Percentiles rank a stretch among this genome's conserved stretches.
phyloP scores from a whole-genome alignment of 352 stramenopile species.

The Globisporangium recalcitrans region DNA sequence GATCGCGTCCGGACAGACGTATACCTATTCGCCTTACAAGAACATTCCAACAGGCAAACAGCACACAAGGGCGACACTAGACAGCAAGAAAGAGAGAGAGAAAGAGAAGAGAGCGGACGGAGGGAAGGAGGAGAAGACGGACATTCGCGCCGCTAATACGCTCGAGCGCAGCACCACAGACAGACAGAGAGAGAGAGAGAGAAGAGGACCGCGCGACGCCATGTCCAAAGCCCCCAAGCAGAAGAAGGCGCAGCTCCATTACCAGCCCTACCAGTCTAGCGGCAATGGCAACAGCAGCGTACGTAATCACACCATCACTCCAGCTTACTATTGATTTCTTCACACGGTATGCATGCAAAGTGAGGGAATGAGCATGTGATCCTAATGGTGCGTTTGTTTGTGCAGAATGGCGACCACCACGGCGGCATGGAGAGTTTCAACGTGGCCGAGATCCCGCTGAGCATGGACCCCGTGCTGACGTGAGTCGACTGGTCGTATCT shows the following conservation, averaged over 20 bases:
- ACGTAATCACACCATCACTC: conserved; percentile 19
- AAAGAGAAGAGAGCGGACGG: background rate
- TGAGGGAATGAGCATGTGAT: background rate
- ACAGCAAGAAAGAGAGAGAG: background rate
- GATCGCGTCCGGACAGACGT: background rate
- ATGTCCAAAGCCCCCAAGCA: conserved; percentile 82
- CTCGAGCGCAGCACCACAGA: background rate
- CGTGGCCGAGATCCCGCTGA: conserved; percentile 43
- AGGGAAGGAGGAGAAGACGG: background rate
- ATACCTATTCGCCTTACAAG: background rate
- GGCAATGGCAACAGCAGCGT: conserved; percentile 7
- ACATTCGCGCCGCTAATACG: background rate
- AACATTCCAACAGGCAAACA: background rate
- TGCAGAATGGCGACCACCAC: conserved; percentile 24
- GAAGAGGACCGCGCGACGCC: background rate
- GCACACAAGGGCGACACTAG: background rate
- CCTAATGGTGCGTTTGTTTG: background rate
- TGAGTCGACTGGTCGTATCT: conserved; percentile 28
- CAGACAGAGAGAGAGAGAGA: background rate
- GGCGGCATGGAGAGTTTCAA: conserved; percentile 35
- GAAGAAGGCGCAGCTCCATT: conserved; percentile 69
- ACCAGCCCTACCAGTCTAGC: conserved; percentile 70
- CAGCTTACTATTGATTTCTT: background rate
- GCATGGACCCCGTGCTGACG: conserved; percentile 70
- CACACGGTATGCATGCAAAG: background rate